Evolutionary conservation across 768 basidiomycete genomes (phyloP).

Genomic region (Lentinula raphanica): DNA sequence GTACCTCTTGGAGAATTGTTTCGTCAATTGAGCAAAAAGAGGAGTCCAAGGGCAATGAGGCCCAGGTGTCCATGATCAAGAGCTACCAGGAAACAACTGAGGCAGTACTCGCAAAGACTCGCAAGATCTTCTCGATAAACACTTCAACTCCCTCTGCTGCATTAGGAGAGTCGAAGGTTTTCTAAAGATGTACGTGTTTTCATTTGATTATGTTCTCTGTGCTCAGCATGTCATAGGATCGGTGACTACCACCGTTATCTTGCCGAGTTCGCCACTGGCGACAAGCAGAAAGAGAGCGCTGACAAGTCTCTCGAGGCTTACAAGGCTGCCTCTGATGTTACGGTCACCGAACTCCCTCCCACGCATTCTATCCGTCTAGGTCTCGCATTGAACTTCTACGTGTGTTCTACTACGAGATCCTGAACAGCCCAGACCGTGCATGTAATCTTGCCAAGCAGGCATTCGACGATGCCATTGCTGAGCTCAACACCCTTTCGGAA

Average conservation of each 20-base stretch:
- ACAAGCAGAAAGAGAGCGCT: conserved; percentile 94
- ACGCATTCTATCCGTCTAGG: conserved; percentile 98
- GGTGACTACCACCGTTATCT: conserved; percentile 99
- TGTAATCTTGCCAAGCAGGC: conserved; percentile 99
- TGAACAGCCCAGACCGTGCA: conserved; percentile 97
- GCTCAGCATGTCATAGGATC: conserved; percentile 58
- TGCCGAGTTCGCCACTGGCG: conserved; percentile 96
- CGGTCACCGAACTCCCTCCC: conserved; percentile 89
- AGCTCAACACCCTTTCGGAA: conserved; percentile 97
- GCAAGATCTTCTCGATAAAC: conserved; percentile 97
- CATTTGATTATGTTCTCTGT: neutral
- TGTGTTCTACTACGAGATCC: conserved; percentile 99
- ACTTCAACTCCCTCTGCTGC: conserved; percentile 96
- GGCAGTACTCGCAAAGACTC: conserved; percentile 93
- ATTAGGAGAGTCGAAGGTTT: conserved; percentile 95
- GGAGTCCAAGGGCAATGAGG: conserved; percentile 96
- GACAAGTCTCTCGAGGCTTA: conserved; percentile 97
- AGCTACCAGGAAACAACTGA: conserved; percentile 97
- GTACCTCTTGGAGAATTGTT: conserved; percentile 96
- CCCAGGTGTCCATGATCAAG: conserved; percentile 96
- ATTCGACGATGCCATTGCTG: conserved; percentile 97
- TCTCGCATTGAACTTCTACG: conserved; percentile 98
- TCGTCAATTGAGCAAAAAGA: conserved; percentile 99
- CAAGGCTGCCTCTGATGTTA: conserved; percentile 97
- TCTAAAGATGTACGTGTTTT: conserved; percentile 94